phyloP scores from a whole-genome alignment of 768 basidiomycete species.

The Tulasnella sp. region DNA sequence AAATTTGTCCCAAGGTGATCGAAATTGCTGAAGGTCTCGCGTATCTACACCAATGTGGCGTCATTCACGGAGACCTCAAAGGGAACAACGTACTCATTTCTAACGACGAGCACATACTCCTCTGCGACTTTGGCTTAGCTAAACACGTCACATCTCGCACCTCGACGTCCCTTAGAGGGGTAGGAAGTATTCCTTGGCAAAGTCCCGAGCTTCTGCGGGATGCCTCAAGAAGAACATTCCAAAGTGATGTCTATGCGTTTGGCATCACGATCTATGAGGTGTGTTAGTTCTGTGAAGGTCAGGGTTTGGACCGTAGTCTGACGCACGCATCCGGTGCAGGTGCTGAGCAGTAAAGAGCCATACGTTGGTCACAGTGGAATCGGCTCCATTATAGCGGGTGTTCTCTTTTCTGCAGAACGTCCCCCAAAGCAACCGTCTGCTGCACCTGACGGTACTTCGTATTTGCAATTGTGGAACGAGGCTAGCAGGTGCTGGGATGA shows the following conservation, averaged over 20 bases:
- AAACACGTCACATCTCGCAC: neutral
- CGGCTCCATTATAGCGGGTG: neutral
- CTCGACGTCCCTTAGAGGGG: neutral
- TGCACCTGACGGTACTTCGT: neutral
- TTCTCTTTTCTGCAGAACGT: neutral
- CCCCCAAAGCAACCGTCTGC: neutral
- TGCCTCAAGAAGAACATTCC: neutral
- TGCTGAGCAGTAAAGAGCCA: neutral
- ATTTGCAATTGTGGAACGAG: neutral
- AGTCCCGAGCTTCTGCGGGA: neutral
- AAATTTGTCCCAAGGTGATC: neutral
- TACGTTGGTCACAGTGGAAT: neutral
- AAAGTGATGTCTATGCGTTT: neutral
- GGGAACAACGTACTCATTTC: neutral
- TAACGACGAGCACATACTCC: neutral
- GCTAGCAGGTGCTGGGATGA: neutral
- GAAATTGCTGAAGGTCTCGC: neutral
- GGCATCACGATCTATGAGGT: conserved; percentile 6
- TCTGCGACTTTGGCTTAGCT: neutral
- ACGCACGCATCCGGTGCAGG: neutral
- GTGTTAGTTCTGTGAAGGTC: neutral
- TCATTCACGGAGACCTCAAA: conserved; percentile 4
- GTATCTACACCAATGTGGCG: neutral
- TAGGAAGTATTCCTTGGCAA: neutral
- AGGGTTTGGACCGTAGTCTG: neutral